Percentiles rank a stretch among this genome's conserved stretches.
Evolutionary conservation across 2,329 filamentous ascomycete genomes (phyloP).

Genomic region (Aspergillus pseudotamarii): DNA sequence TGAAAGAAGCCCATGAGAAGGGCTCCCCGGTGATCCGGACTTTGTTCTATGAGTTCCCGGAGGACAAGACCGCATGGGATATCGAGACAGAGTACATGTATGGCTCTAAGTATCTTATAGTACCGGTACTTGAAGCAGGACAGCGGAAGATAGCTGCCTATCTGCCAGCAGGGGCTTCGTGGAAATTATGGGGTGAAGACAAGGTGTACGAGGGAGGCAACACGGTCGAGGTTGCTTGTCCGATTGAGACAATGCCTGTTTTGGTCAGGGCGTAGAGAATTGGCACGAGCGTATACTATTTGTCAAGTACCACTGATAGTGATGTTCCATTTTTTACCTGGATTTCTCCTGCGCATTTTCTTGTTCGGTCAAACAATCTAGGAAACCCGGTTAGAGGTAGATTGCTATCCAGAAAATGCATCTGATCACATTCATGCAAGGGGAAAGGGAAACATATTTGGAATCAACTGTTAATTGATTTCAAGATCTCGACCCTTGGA

Average conservation of each 20-base stretch:
- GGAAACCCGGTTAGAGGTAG: neutral
- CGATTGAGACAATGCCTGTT: conserved; percentile 53
- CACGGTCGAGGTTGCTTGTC: conserved; percentile 46
- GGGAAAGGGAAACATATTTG: neutral
- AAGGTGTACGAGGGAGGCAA: conserved; percentile 42
- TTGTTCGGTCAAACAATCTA: neutral
- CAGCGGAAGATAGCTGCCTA: conserved; percentile 53
- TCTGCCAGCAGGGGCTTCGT: conserved; percentile 53
- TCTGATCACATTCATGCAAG: neutral
- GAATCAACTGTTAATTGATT: neutral
- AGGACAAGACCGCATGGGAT: conserved; percentile 57
- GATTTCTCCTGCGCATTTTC: neutral
- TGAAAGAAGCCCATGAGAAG: conserved; percentile 62
- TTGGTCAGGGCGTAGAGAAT: conserved; percentile 33
- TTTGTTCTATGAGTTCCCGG: conserved; percentile 66
- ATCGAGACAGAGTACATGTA: conserved; percentile 67
- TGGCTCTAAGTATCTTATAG: conserved; percentile 61
- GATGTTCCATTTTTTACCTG: neutral
- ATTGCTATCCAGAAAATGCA: neutral
- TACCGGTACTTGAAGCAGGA: conserved; percentile 57
- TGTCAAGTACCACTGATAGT: too few relatives aligned
- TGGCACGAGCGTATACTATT: neutral
- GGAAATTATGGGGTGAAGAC: conserved; percentile 45
- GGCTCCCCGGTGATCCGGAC: conserved; percentile 65
- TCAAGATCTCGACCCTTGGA: neutral